Evolutionary conservation across 2,329 filamentous ascomycete genomes (phyloP).

Genomic region (Penicillium sumatraense): DNA sequence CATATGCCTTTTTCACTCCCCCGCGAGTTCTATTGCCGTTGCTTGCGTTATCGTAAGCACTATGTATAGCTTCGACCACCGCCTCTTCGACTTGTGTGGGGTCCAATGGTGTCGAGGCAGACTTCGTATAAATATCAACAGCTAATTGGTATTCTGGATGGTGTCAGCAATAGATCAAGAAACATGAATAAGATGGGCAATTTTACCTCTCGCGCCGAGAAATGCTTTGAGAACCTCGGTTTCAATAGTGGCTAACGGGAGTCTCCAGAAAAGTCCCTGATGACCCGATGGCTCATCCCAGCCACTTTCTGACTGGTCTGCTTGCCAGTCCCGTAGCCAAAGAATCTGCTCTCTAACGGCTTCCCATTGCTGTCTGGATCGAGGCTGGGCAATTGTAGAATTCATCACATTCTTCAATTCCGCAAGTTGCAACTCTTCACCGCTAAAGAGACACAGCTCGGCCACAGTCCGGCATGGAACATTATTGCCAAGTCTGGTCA

Average conservation of each 20-base stretch:
- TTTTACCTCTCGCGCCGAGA: slow-evolving; percentile 51
- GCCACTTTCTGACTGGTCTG: slow-evolving; percentile 24
- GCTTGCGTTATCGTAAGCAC: slow-evolving; percentile 67
- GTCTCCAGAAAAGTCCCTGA: slow-evolving; percentile 53
- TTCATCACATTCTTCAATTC: slow-evolving; percentile 60
- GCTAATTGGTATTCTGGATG: slow-evolving; percentile 46
- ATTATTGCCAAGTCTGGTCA: slow-evolving; percentile 44
- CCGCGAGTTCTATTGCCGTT: slow-evolving; percentile 68
- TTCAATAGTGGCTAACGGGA: slow-evolving; percentile 56
- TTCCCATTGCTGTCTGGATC: slow-evolving; percentile 54
- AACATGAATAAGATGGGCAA: not conserved
- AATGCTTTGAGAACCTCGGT: slow-evolving; percentile 62
- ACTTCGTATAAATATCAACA: slow-evolving; percentile 45
- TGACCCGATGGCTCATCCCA: slow-evolving; percentile 38
- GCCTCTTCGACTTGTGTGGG: slow-evolving; percentile 55
- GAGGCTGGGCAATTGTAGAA: slow-evolving; percentile 48
- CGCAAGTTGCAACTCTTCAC: slow-evolving; percentile 56
- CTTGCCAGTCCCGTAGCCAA: slow-evolving; percentile 66
- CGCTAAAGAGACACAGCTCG: slow-evolving; percentile 59
- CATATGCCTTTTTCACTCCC: slow-evolving; percentile 64
- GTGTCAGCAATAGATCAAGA: slow-evolving; percentile 16
- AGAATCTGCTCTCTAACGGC: slow-evolving; percentile 56
- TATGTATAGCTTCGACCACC: slow-evolving; percentile 57
- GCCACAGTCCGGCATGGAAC: slow-evolving; percentile 43
- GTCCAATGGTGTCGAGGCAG: slow-evolving; percentile 42